Evolutionary conservation across 2,329 filamentous ascomycete species (phyloP).

Genomic region (Arthrinium puccinioides): DNA sequence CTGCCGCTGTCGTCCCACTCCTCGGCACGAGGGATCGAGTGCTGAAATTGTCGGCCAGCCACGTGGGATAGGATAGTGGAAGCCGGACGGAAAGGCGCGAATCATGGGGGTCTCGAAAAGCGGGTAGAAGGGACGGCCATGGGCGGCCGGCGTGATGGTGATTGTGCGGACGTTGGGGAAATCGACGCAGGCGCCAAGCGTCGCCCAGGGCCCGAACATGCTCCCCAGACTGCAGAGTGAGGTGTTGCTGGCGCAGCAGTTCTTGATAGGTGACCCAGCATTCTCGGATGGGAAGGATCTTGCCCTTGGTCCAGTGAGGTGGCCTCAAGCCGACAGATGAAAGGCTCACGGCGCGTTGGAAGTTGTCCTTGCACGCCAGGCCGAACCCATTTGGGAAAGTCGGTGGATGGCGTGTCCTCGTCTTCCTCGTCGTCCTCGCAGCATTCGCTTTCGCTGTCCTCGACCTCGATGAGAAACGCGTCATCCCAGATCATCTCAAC

Average conservation of each 20-base stretch:
- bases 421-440: not conserved
- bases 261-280: constrained; percentile 22
- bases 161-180: constrained; percentile 29
- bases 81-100: constrained; percentile 28
- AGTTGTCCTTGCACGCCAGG: not conserved
- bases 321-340: not conserved
- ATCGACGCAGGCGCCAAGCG: constrained; percentile 15
- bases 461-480: constrained; percentile 4
- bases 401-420: not conserved
- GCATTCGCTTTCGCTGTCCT: not conserved
- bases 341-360: accelerated
- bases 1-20: constrained; percentile 8
- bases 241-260: constrained; percentile 24
- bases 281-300: not conserved
- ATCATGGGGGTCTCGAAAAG: constrained; percentile 34
- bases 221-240: constrained; percentile 16
- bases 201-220: constrained; percentile 25
- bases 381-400: not conserved
- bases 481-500: constrained; percentile 33
- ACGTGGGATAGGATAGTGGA: constrained; percentile 29
- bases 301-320: not conserved
- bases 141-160: constrained; percentile 30
- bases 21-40: not conserved
- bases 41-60: constrained; percentile 17
- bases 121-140: constrained; percentile 26